Percentiles rank a stretch among this genome's conserved stretches.
Evolutionary conservation across 768 basidiomycete genomes (phyloP).

Genomic region (Clitopilus passeckerianus): DNA sequence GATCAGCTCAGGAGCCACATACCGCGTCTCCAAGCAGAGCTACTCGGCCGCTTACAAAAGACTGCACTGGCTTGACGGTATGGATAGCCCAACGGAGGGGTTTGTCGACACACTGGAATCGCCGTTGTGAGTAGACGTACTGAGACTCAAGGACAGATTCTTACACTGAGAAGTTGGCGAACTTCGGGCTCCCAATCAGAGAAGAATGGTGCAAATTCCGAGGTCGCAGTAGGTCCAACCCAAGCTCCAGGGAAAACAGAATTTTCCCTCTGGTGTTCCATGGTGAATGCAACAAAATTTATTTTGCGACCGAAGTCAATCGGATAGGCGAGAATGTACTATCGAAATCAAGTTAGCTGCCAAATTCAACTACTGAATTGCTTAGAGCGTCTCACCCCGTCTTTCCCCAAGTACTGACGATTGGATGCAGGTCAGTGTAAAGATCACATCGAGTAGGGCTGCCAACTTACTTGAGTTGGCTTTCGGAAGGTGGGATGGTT

Average conservation of each 20-base stretch:
- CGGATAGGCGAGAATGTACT: constrained; percentile 63
- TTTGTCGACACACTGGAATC: constrained; percentile 43
- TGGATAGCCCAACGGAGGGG: constrained; percentile 64
- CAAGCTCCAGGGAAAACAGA: constrained; percentile 46
- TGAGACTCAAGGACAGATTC: constrained; percentile 1
- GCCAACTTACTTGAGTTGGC: constrained; percentile 39
- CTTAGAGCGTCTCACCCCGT: constrained; percentile 27
- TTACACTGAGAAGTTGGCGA: constrained; percentile 49
- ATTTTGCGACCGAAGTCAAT: constrained; percentile 52
- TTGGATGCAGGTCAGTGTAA: neutral
- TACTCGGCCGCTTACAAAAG: constrained; percentile 46
- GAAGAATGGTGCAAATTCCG: constrained; percentile 42
- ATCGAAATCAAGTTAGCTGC: neutral
- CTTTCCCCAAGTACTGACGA: constrained; percentile 52
- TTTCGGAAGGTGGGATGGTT: constrained; percentile 42
- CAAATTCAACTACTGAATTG: neutral
- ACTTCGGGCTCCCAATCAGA: constrained; percentile 57
- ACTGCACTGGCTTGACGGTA: constrained; percentile 43
- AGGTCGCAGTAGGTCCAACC: constrained; percentile 39
- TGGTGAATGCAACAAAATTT: constrained; percentile 58
- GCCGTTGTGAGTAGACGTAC: neutral
- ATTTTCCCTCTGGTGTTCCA: constrained; percentile 45
- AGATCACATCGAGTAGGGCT: neutral
- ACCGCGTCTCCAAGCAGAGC: constrained; percentile 48
- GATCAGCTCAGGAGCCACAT: constrained; percentile 9